Conservation (phyloP, 257 asterid species). For the Ligustrum vulgare region DNA sequence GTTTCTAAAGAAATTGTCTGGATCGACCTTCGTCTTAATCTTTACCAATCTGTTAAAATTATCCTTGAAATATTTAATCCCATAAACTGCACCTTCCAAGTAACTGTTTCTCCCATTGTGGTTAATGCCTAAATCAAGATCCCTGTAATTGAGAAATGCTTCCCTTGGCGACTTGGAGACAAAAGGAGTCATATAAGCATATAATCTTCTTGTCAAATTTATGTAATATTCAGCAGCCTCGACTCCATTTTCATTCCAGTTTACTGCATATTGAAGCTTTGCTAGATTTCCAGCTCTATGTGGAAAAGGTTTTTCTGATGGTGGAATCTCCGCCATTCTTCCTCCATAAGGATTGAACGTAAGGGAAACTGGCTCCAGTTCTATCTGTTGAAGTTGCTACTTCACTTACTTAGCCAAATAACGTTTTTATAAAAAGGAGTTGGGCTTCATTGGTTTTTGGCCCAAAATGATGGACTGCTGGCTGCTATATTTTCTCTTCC, state of each 20-base stretch:
- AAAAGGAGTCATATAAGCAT: slow-evolving; percentile 41
- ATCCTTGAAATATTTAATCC: not conserved
- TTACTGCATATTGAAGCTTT: slow-evolving; percentile 44
- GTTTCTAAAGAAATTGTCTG: not conserved
- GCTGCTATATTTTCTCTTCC: too few relatives aligned
- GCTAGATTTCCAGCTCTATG: slow-evolving; percentile 46
- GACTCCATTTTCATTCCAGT: slow-evolving; percentile 42
- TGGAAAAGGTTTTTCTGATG: slow-evolving; percentile 44
- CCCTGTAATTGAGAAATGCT: slow-evolving; percentile 46
- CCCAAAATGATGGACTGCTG: too few relatives aligned
- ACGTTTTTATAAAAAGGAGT: too few relatives aligned
- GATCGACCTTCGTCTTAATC: not conserved
- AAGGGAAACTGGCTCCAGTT: slow-evolving; percentile 31
- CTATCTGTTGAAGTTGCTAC: too few relatives aligned
- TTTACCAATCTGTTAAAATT: not conserved
- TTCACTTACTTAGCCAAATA: too few relatives aligned
- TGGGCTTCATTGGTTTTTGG: too few relatives aligned
- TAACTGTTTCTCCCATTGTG: not conserved
- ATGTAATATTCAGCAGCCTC: slow-evolving; percentile 31
- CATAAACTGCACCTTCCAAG: not conserved
- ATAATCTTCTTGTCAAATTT: slow-evolving; percentile 26
- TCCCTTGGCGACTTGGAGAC: slow-evolving; percentile 42
- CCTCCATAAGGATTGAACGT: slow-evolving; percentile 51
- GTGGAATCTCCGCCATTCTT: slow-evolving; percentile 39
- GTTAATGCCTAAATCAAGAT: slow-evolving; percentile 35